These are phyloP conservation scores for Pyricularia pennisetigena DNA, from an alignment of 2,329 filamentous ascomycete species.

Conservation along the genomic window DNA sequence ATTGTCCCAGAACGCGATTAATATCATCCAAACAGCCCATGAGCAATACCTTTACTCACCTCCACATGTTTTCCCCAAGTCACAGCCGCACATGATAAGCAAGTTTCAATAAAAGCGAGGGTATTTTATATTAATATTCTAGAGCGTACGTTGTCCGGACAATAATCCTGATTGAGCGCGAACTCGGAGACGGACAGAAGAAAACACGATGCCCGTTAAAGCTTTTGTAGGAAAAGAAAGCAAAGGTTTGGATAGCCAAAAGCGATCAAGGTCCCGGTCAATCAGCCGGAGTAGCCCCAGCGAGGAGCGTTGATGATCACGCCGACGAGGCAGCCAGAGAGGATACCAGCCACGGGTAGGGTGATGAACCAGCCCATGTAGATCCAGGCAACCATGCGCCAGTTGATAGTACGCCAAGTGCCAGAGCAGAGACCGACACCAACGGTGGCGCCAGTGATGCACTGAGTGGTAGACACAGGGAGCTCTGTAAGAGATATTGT, in stretches of 20 bases:
- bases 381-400: constrained; percentile 51
- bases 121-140: background rate
- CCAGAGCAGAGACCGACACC: constrained; percentile 53
- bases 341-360: constrained; percentile 43
- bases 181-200: background rate
- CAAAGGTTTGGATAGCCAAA: background rate
- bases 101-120: too few relatives aligned
- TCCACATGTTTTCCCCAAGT: too few relatives aligned
- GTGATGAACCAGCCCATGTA: constrained; percentile 53
- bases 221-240: too few relatives aligned
- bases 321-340: constrained; percentile 51
- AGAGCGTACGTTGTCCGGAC: background rate
- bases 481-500: constrained; percentile 27
- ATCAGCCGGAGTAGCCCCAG: constrained; percentile 19
- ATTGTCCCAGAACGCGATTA: too few relatives aligned
- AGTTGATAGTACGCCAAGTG: constrained; percentile 49
- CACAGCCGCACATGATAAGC: too few relatives aligned
- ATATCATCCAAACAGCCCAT: too few relatives aligned
- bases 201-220: background rate
- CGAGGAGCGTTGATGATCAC: constrained; percentile 52
- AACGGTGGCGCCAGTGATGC: constrained; percentile 52
- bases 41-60: too few relatives aligned
- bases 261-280: background rate
- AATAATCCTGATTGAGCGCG: background rate
- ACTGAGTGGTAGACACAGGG: constrained; percentile 56